phyloP scores from a whole-genome alignment of 2,329 filamentous ascomycete species.

The Cladophialophora chaetospira region DNA sequence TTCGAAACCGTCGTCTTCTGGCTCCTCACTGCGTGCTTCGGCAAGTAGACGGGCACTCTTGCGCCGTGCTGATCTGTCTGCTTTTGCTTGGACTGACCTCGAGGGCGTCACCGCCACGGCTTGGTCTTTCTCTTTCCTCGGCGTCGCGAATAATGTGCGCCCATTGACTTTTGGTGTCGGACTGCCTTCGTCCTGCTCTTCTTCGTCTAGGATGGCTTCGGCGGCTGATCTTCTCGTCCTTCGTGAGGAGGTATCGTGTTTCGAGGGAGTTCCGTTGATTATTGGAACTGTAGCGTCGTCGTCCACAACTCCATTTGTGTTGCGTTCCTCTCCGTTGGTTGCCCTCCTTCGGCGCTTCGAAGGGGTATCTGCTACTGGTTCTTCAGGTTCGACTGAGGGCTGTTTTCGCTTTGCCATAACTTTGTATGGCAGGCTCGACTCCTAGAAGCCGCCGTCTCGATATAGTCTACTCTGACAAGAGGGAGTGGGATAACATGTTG shows the following conservation, averaged over 20 bases:
- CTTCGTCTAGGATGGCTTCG: constrained; percentile 15
- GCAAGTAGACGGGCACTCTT: constrained; percentile 81
- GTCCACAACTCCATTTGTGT: constrained; percentile 10
- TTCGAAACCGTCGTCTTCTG: constrained; percentile 60
- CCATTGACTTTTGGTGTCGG: constrained; percentile 35
- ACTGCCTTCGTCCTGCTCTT: constrained; percentile 23
- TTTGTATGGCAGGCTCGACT: no score
- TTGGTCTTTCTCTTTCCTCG: constrained; percentile 40
- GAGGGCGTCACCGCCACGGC: constrained; percentile 57
- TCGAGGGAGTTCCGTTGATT: constrained; percentile 44
- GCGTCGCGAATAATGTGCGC: constrained; percentile 45
- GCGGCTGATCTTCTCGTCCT: constrained; percentile 18
- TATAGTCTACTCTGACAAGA: no score
- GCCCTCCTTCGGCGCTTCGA: constrained; percentile 25
- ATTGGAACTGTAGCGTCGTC: constrained; percentile 14
- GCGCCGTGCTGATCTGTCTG: constrained; percentile 80
- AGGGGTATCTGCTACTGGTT: constrained; percentile 16
- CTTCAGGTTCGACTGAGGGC: constrained; percentile 8
- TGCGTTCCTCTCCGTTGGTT: background rate
- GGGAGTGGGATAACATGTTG: no score
- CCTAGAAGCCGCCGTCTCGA: no score
- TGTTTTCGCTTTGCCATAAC: constrained; percentile 25
- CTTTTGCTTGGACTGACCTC: constrained; percentile 67
- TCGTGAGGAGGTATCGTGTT: constrained; percentile 35
- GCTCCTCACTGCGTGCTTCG: constrained; percentile 59